Evolutionary conservation across 495 filamentous ascomycete species (phyloP).

Genomic region (Penicillium salamii): DNA sequence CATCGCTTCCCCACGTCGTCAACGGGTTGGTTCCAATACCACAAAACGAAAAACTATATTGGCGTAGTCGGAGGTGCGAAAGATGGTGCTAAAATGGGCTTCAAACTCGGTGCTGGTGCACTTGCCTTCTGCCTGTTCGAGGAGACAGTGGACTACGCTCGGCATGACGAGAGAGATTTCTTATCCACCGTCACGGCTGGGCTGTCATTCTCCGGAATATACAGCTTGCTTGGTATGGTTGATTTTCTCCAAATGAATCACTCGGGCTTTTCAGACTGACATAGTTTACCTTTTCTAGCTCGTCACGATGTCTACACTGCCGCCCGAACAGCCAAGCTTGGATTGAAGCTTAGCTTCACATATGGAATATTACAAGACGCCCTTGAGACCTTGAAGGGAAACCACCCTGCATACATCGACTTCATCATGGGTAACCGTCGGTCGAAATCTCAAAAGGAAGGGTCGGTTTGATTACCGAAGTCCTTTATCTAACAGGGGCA

Average conservation of each 20-base stretch:
- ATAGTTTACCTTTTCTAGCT: slow-evolving; percentile 46
- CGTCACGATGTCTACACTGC: slow-evolving; percentile 77
- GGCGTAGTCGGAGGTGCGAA: slow-evolving; percentile 67
- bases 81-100: slow-evolving; percentile 74
- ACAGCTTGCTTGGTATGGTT: slow-evolving; percentile 79
- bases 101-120: slow-evolving; percentile 63
- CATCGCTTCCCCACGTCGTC: slow-evolving; percentile 81
- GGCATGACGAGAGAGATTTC: slow-evolving; percentile 64
- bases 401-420: slow-evolving; percentile 68
- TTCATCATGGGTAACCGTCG: slow-evolving; percentile 50
- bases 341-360: slow-evolving; percentile 69
- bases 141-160: slow-evolving; percentile 76
- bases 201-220: slow-evolving; percentile 75
- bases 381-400: slow-evolving; percentile 60
- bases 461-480: slow-evolving; percentile 15
- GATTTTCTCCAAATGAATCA: too few species aligned
- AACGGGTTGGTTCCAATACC: slow-evolving; percentile 93
- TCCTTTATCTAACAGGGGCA: background rate
- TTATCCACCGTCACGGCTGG: slow-evolving; percentile 76
- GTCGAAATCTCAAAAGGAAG: slow-evolving; percentile 13
- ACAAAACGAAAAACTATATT: slow-evolving; percentile 95
- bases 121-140: slow-evolving; percentile 72
- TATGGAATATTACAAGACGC: slow-evolving; percentile 82
- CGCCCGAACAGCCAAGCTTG: slow-evolving; percentile 78
- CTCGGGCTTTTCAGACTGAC: slow-evolving; percentile 21